Conservation (phyloP, 1,139 yeast genomes). For the Pneumocystis sp. region DNA sequence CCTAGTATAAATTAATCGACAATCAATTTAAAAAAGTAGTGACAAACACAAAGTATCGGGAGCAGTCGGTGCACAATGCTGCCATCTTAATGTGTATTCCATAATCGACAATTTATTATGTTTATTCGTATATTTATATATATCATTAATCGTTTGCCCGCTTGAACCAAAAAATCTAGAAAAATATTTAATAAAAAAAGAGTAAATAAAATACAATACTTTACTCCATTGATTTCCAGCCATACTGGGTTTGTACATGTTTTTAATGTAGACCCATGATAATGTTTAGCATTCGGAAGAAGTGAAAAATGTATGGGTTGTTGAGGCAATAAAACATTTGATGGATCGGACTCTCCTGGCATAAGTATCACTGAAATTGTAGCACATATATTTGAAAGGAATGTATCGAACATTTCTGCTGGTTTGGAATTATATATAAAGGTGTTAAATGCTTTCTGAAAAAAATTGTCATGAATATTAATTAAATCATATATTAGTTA, state of each 20-base stretch:
- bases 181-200: not conserved
- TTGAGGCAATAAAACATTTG: conserved; percentile 74
- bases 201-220: not conserved
- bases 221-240: conserved; percentile 39
- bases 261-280: conserved; percentile 30
- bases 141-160: conserved; percentile 75
- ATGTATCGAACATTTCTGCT: conserved; percentile 36
- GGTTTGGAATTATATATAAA: conserved; percentile 20
- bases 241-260: conserved; percentile 64
- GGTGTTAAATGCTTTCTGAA: conserved; percentile 16
- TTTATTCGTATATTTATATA: conserved; percentile 39
- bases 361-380: conserved; percentile 57
- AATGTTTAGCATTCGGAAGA: conserved; percentile 36
- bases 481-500: conserved; percentile 12
- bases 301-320: conserved; percentile 71
- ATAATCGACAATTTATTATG: conserved; percentile 37
- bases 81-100: conserved; percentile 65
- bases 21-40: not conserved
- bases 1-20: conserved; percentile 18
- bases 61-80: conserved; percentile 80
- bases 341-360: conserved; percentile 80
- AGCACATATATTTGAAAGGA: conserved; percentile 42
- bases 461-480: conserved; percentile 2
- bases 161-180: conserved; percentile 49
- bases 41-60: conserved; percentile 65